Base-by-base conservation (phyloP, 352 stramenopile species). In the Phytophthora agathidicida region DNA sequence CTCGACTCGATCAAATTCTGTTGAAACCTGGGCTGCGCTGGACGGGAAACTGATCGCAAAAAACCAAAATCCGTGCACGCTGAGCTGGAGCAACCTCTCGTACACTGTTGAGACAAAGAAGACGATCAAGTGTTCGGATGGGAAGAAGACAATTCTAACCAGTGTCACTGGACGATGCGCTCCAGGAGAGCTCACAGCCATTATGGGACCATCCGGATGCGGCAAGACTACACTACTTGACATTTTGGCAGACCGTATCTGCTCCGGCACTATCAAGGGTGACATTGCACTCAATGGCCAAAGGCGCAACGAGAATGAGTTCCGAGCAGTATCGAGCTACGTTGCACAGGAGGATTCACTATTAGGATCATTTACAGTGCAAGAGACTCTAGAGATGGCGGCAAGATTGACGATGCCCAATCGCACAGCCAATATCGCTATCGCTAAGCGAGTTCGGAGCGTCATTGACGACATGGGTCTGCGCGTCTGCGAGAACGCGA, bases 211-310 rank as follows among this genome's bases (percentile, higher is more conserved):
- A 0, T 90, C 80, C 0, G 80, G 77, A 3, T 69, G 64, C 1
- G 77, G 77, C n/a, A 88, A 88, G 63, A 86, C 75, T 7, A 87
- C 77, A n/a, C 41, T 90, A 31, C 71, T 90, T 22, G 80, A 90
- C 42, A 78, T 88, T 8, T 54, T 91, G n/a, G 74, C 78, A 0
- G 73, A 83, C 31, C 74, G 78, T 10, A 64, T 64, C 17, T 58
- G 60, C 10, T 61, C 32, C 14, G 63, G 68, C 13, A 51, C 58
- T 7, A 60, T 88, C 23, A 68, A 76, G 8, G 80, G 82, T 2
- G 35, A 56, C 5, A 67, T 89, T 8, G 49, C 58, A n/a, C 36
- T 91, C 5, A 86, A 89, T 33, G 73, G 78, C 17, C 58, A 60
- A 1, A 42, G 58, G 6, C 73, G 75, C 6, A 47, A 74, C 1